A percentile compares a stretch with the other conserved stretches of the same genome.
These are phyloP conservation scores for Colletotrichum agaves DNA, from an alignment of 2,329 filamentous ascomycete species.

Conservation along the genomic window DNA sequence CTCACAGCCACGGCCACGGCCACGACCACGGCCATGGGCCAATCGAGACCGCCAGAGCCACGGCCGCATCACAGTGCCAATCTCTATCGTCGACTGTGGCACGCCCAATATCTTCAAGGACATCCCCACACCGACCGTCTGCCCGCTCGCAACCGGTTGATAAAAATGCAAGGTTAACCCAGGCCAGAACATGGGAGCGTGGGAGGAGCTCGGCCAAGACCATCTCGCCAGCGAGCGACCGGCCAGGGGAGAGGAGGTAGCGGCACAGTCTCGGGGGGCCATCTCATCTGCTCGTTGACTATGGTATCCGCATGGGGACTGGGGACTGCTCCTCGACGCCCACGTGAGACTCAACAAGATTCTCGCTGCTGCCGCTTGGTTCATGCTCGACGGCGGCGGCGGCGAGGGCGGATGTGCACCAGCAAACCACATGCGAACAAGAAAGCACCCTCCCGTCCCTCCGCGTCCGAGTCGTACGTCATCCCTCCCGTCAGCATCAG, in stretches of 20 bases:
- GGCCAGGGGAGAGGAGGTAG: slow-evolving; percentile 3
- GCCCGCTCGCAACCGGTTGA: slow-evolving; percentile 31
- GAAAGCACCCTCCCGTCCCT: slow-evolving; percentile 3
- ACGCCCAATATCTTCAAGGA: slow-evolving; percentile 28
- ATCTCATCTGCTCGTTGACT: slow-evolving; percentile 24
- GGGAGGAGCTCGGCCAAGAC: slow-evolving; percentile 31
- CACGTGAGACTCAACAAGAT: slow-evolving; percentile 36
- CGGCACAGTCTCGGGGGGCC: slow-evolving; percentile 33
- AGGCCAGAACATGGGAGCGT: slow-evolving; percentile 32
- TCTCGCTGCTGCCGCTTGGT: slow-evolving; percentile 24
- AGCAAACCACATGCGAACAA: slow-evolving; percentile 16
- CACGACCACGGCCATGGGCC: slow-evolving; percentile 11
- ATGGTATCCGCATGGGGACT: too few species aligned
- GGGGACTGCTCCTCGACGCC: slow-evolving; percentile 25
- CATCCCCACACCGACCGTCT: slow-evolving; percentile 35
- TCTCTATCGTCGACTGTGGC: slow-evolving; percentile 7
- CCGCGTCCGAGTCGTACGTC: slow-evolving; percentile 33
- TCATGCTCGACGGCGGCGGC: slow-evolving; percentile 26
- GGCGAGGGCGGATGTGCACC: slow-evolving; percentile 31
- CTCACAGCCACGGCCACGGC: neutral
- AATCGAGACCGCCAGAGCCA: slow-evolving; percentile 23
- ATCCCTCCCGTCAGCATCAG: slow-evolving; percentile 31
- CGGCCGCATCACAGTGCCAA: slow-evolving; percentile 13
- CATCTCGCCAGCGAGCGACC: slow-evolving; percentile 13
- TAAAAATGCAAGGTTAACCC: slow-evolving; percentile 35